Percentiles rank a stretch among this genome's conserved stretches.
Conservation (phyloP, 1,284 basidiomycete genomes). For the Apiotrichum gamsii region DNA sequence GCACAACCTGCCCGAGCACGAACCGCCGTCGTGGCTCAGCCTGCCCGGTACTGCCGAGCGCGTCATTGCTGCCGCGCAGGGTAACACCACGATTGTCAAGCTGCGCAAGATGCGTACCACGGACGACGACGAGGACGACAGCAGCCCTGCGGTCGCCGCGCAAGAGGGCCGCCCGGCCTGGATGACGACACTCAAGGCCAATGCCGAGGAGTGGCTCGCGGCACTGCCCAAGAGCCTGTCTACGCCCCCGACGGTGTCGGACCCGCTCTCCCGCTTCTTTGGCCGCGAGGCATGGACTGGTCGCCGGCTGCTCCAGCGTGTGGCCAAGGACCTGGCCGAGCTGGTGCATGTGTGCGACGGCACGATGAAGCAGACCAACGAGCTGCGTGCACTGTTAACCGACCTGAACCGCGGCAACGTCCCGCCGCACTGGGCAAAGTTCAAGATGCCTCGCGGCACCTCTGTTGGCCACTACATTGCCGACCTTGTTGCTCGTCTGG, state of each 20-base stretch:
- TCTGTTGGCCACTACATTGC: constrained; percentile 76
- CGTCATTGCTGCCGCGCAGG: constrained; percentile 83
- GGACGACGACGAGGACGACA: constrained; percentile 78
- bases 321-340: constrained; percentile 71
- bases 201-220: constrained; percentile 74
- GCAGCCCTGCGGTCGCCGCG: constrained; percentile 54
- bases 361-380: constrained; percentile 86
- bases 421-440: constrained; percentile 76
- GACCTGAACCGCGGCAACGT: constrained; percentile 83
- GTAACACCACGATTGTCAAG: constrained; percentile 73
- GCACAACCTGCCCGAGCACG: constrained; percentile 73
- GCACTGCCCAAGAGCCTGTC: constrained; percentile 56
- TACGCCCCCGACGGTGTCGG: constrained; percentile 38
- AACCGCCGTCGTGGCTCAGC: constrained; percentile 87
- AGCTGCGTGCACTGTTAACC: constrained; percentile 78
- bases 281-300: constrained; percentile 79
- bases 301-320: constrained; percentile 64
- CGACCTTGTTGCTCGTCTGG: constrained; percentile 70
- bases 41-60: constrained; percentile 83
- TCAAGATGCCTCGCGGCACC: constrained; percentile 76
- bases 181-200: constrained; percentile 77
- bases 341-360: constrained; percentile 80
- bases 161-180: constrained; percentile 74
- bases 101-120: constrained; percentile 86
- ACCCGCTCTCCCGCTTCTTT: constrained; percentile 82